These are phyloP conservation scores for Monilinia vaccinii-corymbosi DNA, from an alignment of 2,329 filamentous ascomycete species.

Conservation along the genomic window DNA sequence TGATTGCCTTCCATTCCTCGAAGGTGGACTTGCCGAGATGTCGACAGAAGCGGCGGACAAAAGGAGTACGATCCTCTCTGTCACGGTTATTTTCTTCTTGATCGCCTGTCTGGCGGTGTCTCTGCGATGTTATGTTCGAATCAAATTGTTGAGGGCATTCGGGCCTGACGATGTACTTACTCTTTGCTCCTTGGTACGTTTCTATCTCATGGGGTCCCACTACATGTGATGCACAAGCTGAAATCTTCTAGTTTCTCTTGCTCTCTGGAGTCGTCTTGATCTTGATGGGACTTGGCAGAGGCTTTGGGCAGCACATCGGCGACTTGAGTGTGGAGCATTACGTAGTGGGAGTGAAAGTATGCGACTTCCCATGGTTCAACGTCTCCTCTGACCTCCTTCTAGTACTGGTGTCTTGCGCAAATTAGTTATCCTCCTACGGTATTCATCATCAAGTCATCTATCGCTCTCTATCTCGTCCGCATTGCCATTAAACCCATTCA, in stretches of 20 bases:
- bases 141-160: constrained; percentile 35
- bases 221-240: not conserved
- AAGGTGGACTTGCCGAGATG: not conserved
- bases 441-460: constrained; percentile 20
- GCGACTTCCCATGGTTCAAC: not conserved
- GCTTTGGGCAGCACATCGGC: constrained; percentile 21
- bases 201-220: not conserved
- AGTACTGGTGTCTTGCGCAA: constrained; percentile 25
- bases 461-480: constrained; percentile 7
- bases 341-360: constrained; percentile 16
- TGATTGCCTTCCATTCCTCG: not conserved
- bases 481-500: constrained; percentile 5
- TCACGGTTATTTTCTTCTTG: constrained; percentile 27
- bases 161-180: constrained; percentile 41
- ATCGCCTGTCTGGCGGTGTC: constrained; percentile 33
- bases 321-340: constrained; percentile 2
- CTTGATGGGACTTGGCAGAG: constrained; percentile 15
- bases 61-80: constrained; percentile 11
- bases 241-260: constrained; percentile 14
- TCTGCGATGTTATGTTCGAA: constrained; percentile 38
- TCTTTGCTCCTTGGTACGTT: constrained; percentile 36
- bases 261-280: constrained; percentile 15
- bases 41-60: not conserved
- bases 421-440: constrained; percentile 36
- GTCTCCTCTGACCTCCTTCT: not conserved